Conservation (phyloP, 169 alveolate species). For the Plasmodium billcollinsi region DNA sequence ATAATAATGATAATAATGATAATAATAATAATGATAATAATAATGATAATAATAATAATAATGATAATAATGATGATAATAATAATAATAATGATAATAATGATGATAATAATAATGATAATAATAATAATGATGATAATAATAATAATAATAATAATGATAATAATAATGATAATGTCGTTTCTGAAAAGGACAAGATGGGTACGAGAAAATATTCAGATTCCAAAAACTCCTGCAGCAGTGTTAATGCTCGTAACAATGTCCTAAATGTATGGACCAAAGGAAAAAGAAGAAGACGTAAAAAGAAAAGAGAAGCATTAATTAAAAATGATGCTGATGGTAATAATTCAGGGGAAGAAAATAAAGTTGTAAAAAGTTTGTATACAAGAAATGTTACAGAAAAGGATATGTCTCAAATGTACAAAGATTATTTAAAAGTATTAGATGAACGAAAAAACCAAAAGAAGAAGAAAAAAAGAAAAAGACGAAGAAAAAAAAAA, state of each 20-base stretch:
- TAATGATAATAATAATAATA: not conserved
- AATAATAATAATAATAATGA: not conserved
- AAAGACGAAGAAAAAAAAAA: not conserved
- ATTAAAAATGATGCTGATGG: constrained; percentile 1
- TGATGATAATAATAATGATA: not conserved
- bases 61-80: not conserved
- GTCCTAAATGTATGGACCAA: not conserved
- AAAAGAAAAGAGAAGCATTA: constrained; percentile 1
- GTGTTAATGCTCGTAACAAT: not conserved
- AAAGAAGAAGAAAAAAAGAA: not conserved
- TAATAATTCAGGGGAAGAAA: constrained; percentile 8
- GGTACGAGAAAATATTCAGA: not conserved
- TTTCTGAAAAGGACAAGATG: not conserved
- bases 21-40: not conserved
- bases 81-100: not conserved
- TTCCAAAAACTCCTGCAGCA: not conserved
- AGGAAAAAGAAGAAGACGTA: constrained; percentile 8
- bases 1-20: not conserved
- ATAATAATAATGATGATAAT: not conserved
- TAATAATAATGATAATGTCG: not conserved
- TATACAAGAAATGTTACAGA: constrained; percentile 44
- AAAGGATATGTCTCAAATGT: constrained; percentile 49
- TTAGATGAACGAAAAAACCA: constrained; percentile 21
- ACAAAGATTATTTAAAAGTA: constrained; percentile 29
- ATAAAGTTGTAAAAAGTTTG: constrained; percentile 14